Evolutionary conservation across 2,329 filamentous ascomycete species (phyloP).

Genomic region (Stemphylium lycopersici): DNA sequence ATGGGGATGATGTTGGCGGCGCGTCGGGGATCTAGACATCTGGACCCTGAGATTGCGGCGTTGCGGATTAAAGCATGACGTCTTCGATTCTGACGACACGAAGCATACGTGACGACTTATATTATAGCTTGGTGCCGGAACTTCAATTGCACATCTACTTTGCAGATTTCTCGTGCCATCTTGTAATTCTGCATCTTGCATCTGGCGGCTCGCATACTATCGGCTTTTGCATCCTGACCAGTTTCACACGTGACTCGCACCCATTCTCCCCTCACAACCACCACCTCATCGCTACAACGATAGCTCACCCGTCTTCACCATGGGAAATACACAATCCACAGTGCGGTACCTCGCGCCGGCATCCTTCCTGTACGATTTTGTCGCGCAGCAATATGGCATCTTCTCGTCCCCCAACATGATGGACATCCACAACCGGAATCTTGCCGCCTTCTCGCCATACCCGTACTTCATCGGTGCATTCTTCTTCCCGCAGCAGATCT

Average conservation of each 20-base stretch:
- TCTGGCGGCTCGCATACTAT: not conserved
- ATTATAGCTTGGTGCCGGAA: not conserved
- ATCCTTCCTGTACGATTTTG: slow-evolving; percentile 64
- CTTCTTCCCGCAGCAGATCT: slow-evolving; percentile 66
- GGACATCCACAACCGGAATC: slow-evolving; percentile 62
- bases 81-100: slow-evolving; percentile 6
- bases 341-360: slow-evolving; percentile 61
- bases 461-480: slow-evolving; percentile 65
- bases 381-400: slow-evolving; percentile 65
- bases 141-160: not conserved
- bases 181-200: not conserved
- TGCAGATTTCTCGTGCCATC: not conserved
- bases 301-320: not conserved
- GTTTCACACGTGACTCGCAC: not conserved
- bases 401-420: slow-evolving; percentile 64
- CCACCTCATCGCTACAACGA: not conserved
- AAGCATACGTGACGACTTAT: not conserved
- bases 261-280: not conserved
- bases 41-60: slow-evolving; percentile 13
- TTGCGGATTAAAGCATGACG: slow-evolving; percentile 7
- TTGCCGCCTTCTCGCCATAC: slow-evolving; percentile 65
- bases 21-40: slow-evolving; percentile 10
- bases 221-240: not conserved
- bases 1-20: slow-evolving; percentile 7
- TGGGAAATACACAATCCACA: slow-evolving; percentile 59